Evolutionary conservation across 805 yeast species (phyloP).

Genomic region (Candida montana): DNA sequence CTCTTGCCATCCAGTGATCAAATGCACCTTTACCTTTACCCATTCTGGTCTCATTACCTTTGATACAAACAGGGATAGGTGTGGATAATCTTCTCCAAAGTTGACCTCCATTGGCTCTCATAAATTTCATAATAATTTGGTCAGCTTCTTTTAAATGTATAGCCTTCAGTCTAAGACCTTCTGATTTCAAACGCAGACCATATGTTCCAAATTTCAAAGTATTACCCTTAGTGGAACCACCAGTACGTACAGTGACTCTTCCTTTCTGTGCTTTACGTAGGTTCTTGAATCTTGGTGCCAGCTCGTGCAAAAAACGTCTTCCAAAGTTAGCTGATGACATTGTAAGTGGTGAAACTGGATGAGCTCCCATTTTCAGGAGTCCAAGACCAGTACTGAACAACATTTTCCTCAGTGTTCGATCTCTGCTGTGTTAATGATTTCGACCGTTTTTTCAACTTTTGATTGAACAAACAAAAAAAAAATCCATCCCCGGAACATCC

Average conservation of each 20-base stretch:
- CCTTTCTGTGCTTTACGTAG: conserved; percentile 83
- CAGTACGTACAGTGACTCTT: conserved; percentile 87
- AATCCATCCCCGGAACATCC: not conserved
- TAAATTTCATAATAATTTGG: conserved; percentile 73
- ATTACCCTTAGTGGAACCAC: conserved; percentile 90
- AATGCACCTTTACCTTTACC: conserved; percentile 99
- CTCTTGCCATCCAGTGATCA: conserved; percentile 95
- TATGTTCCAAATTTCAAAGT: conserved; percentile 73
- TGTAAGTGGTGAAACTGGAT: not conserved
- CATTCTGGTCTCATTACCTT: conserved; percentile 99
- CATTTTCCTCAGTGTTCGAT: not conserved
- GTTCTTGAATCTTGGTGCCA: conserved; percentile 26
- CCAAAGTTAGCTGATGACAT: conserved; percentile 7
- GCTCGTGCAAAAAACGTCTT: conserved; percentile 26
- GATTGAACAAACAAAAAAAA: too few relatives aligned
- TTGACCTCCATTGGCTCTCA: conserved; percentile 72
- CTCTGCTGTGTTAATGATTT: too few relatives aligned
- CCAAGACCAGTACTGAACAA: conserved; percentile 3
- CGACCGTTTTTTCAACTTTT: too few relatives aligned
- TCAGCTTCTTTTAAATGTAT: conserved; percentile 90
- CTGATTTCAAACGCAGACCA: conserved; percentile 85
- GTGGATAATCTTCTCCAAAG: conserved; percentile 79
- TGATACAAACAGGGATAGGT: conserved; percentile 85
- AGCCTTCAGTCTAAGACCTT: conserved; percentile 81
- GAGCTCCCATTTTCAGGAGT: not conserved